Percentiles rank a stretch among this genome's conserved stretches.
These are phyloP conservation scores for Ceratocystis eucalypticola DNA, from an alignment of 2,329 filamentous ascomycete species.

Conservation along the genomic window DNA sequence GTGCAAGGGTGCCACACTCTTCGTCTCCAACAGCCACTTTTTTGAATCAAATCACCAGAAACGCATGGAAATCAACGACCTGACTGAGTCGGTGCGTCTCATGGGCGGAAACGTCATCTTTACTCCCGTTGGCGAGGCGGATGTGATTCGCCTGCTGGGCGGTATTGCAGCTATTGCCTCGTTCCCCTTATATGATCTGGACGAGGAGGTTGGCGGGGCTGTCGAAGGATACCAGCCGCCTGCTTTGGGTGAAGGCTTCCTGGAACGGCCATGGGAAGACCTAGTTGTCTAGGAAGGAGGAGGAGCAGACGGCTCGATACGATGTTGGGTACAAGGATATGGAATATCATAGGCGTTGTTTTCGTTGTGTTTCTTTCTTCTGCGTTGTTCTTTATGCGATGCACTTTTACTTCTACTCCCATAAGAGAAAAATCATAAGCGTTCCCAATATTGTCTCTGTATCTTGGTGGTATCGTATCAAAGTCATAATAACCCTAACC, in stretches of 20 bases:
- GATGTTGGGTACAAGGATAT: no score
- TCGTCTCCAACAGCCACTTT: slow-evolving; percentile 82
- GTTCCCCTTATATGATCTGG: slow-evolving; percentile 70
- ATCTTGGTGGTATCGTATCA: no score
- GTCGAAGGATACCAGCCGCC: slow-evolving; percentile 17
- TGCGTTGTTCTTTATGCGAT: no score
- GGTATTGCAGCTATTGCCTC: slow-evolving; percentile 83
- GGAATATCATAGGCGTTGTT: no score
- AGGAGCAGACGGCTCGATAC: no score
- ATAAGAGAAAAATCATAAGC: not conserved
- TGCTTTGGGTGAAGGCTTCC: slow-evolving; percentile 7
- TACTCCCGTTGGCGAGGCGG: slow-evolving; percentile 50
- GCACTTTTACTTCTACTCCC: not conserved
- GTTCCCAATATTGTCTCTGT: not conserved
- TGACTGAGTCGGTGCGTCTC: slow-evolving; percentile 79
- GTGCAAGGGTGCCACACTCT: slow-evolving; percentile 65
- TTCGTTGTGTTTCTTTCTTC: no score
- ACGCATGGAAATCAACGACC: slow-evolving; percentile 64
- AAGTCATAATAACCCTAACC: no score
- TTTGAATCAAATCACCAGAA: slow-evolving; percentile 64
- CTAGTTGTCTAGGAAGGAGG: slow-evolving; percentile 12
- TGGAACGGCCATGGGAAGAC: slow-evolving; percentile 19
- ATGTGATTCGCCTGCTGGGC: slow-evolving; percentile 76
- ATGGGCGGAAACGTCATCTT: slow-evolving; percentile 60
- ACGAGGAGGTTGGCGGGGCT: slow-evolving; percentile 42